Conservation (phyloP, 2,329 filamentous ascomycete species). For the Fusarium brachygibbosum region DNA sequence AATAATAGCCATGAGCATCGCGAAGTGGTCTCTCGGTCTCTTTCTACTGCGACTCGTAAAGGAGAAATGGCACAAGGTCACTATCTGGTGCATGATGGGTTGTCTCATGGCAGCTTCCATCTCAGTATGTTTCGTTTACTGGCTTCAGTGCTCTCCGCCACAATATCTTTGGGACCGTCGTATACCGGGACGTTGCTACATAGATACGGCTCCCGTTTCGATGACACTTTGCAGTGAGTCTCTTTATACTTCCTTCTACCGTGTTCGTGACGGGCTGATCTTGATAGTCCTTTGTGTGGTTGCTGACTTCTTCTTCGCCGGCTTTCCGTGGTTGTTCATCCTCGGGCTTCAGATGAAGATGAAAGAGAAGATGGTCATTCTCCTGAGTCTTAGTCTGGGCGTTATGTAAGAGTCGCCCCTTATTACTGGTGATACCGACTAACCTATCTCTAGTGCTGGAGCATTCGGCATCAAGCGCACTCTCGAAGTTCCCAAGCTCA, state of each 20-base stretch:
- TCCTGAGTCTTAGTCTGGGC: conserved; percentile 58
- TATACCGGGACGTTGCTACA: conserved; percentile 33
- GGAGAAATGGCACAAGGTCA: conserved; percentile 52
- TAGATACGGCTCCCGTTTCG: conserved; percentile 39
- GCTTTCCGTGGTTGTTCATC: conserved; percentile 60
- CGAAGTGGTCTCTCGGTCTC: conserved; percentile 56
- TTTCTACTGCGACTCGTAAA: conserved; percentile 57
- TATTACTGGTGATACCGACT: not conserved
- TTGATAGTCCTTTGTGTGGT: conserved; percentile 45
- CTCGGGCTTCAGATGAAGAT: conserved; percentile 61
- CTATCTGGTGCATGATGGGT: conserved; percentile 52
- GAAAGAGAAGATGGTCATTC: conserved; percentile 61
- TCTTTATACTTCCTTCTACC: accelerated
- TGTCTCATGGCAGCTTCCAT: conserved; percentile 39
- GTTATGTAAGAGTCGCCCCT: conserved; percentile 52
- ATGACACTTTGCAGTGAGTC: conserved; percentile 43
- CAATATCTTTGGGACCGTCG: conserved; percentile 41
- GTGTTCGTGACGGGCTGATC: not conserved
- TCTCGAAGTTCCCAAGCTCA: conserved; percentile 49
- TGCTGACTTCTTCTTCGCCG: conserved; percentile 57
- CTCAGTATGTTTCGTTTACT: conserved; percentile 32
- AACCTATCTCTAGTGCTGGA: conserved; percentile 39
- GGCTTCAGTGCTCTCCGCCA: conserved; percentile 37
- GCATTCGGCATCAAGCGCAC: conserved; percentile 50
- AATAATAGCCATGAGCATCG: conserved; percentile 56